phyloP scores from a whole-genome alignment of 345 rosid species.

The Lepidium aucheri region DNA sequence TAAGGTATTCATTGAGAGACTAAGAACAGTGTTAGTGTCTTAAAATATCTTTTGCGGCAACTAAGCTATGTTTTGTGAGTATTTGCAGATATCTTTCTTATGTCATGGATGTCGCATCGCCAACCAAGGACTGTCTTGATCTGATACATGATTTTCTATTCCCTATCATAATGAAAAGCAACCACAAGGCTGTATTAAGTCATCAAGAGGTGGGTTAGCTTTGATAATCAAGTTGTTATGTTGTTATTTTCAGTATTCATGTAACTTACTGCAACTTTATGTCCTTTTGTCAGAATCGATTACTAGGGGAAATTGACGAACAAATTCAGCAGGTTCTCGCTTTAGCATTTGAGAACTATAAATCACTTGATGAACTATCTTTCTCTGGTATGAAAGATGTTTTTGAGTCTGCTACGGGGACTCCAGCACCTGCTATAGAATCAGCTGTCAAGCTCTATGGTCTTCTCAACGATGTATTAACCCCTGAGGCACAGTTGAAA shows the following conservation, averaged over 20 bases:
- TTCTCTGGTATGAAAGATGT: conserved; percentile 67
- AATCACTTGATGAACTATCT: conserved; percentile 68
- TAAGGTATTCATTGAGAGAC: conserved; percentile 41
- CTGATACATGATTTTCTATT: conserved; percentile 60
- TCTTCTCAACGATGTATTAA: conserved; percentile 78
- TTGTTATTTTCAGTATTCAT: neutral
- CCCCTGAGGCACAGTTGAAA: conserved; percentile 77
- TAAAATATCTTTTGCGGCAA: neutral
- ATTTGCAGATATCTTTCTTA: conserved; percentile 78
- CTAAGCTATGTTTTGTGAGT: conserved; percentile 5
- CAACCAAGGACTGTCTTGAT: conserved; percentile 81
- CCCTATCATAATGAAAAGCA: conserved; percentile 65
- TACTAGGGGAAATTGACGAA: conserved; percentile 79
- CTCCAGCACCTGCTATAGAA: conserved; percentile 68
- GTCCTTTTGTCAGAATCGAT: conserved; percentile 58
- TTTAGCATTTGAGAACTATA: conserved; percentile 76
- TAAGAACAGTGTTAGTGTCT: neutral
- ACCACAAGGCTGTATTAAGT: conserved; percentile 61
- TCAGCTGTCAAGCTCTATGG: conserved; percentile 84
- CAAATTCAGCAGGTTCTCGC: conserved; percentile 74
- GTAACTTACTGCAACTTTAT: conserved; percentile 19
- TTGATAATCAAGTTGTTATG: neutral
- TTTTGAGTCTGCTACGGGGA: conserved; percentile 65
- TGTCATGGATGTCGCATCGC: conserved; percentile 95
- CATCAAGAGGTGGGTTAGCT: conserved; percentile 77